Evolutionary conservation across 371 early-diverging fungal species (phyloP).

Genomic region (Lichtheimia ramosa): DNA sequence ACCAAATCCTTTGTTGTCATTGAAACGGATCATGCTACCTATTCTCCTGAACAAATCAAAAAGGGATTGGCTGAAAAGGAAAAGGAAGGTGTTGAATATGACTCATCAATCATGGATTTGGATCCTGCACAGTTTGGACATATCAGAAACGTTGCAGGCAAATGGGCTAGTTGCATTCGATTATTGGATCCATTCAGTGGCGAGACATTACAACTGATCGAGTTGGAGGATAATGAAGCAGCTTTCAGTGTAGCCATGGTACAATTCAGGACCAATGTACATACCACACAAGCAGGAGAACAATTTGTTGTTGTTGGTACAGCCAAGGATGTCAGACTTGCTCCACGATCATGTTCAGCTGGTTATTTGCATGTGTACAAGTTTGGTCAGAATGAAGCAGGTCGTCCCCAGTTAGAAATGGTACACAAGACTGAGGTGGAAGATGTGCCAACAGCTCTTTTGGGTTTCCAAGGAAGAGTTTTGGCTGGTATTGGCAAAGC

Average conservation of each 20-base stretch:
- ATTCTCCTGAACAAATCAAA: constrained; percentile 63
- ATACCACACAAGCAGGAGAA: constrained; percentile 35
- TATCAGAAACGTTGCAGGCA: constrained; percentile 66
- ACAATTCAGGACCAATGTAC: constrained; percentile 67
- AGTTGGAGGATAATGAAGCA: constrained; percentile 87
- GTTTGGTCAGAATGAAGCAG: constrained; percentile 61
- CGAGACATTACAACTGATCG: constrained; percentile 67
- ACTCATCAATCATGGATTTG: constrained; percentile 46
- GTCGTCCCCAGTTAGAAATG: constrained; percentile 58
- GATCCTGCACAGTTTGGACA: constrained; percentile 70
- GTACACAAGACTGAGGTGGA: constrained; percentile 88
- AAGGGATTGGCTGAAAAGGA: constrained; percentile 57
- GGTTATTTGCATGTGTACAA: constrained; percentile 81
- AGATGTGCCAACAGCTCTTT: constrained; percentile 81
- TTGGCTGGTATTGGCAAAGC: constrained; percentile 87
- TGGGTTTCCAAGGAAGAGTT: constrained; percentile 87
- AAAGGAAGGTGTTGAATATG: constrained; percentile 53
- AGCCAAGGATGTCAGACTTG: constrained; percentile 67
- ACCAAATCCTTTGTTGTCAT: constrained; percentile 84
- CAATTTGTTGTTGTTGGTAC: constrained; percentile 86
- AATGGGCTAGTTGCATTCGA: constrained; percentile 90
- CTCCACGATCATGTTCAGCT: constrained; percentile 69
- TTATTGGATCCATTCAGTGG: constrained; percentile 83
- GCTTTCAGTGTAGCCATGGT: constrained; percentile 81
- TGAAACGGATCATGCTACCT: constrained; percentile 85